Evolutionary conservation across 2,329 filamentous ascomycete species (phyloP), one percentile per base, ranked within the genome.

Genomic region (Polychaeton citri): DNA sequence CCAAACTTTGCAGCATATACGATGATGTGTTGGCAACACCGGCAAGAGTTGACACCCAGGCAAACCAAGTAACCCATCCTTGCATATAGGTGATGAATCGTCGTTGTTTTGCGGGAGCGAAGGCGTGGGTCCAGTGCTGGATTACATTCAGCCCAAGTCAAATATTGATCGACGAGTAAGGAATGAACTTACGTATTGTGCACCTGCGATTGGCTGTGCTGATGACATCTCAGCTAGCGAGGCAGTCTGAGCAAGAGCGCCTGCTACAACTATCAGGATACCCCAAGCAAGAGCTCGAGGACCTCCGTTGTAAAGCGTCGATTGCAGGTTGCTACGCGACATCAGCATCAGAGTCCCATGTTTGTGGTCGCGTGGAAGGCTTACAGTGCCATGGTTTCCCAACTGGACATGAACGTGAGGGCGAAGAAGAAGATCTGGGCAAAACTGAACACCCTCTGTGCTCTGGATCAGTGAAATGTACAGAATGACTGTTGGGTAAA

Each of bases 51-150:
- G 41, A 39, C 13, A 62, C 50, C 53, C 61, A 64, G 21, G 53
- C 58, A 32, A 60, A 56, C 59, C 59, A 63, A 2, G 60, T 64
- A 6, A 62, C 46, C 60, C 60, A 64, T 3, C 59, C 47, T 44
- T 50, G 47, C 19, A 50, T 40, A 59, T 51, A 46, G 10, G 43
- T 48, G 32, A 44, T 37, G 30, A 50, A 47, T n/a, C 46, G 39
- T n/a, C 40, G 38, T 12, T 47, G 38, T n/a, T 36, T 36, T 13
- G 26, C 21, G 8, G 44, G 47, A 7, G 44, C 44, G 12, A 48
- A 40, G n/a, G 42, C 39, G 26, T 47, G 41, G 5, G 47, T 47
- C 45, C 45, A 50, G 38, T 48, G 47, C 38, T 38, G 16, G 12
- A 8, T 8, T 26, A 26, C 4, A 12, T 19, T 17, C 4, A 12